Base-by-base conservation (phyloP, 495 filamentous ascomycete species). In the Talaromyces thailandensis region DNA sequence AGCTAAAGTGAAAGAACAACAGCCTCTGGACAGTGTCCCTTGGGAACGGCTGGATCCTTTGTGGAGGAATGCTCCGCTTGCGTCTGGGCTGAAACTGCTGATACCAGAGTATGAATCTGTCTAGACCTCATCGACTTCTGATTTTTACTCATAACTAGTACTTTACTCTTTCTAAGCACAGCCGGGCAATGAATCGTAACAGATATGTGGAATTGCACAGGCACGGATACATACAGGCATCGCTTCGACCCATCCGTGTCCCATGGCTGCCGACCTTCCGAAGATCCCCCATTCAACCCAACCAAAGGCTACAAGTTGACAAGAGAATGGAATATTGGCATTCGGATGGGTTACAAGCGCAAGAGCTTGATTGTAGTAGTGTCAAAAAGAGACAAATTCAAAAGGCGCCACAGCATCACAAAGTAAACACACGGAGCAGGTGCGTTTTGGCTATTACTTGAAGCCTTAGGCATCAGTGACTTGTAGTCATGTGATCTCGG, bases 401-500 rank as follows among this genome's bases (percentile, higher is more conserved):
- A 18, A 23, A 9, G 43, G 5, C 43, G 43, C 43, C 43, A 48
- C 43, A 48, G 43, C 18, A 48, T 18, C 16, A 48, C n/a, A 48
- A 7, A 48, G 43, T 48, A 6, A 6, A n/a, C 40, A 48, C 43
- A 48, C 4, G 9, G 6, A 48, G 21, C 43, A 48, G n/a, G 43
- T 48, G 43, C n/a, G 2, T 48, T 7, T n/a, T 21, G n/a, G 35
- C 14, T 40, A 40, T 1, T 4, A 40, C 14, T 40, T 16, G 14
- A 6, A 2, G 55, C 29, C 55, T 57, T 16, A 57, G 55, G 55
- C 55, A 57, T 29, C 26, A 35, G 45, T 65, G 60, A 64, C 45
- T 25, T 43, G 14, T 25, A 31, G 56, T 64, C 64, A 66, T 52
- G 59, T 62, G 60, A 50, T n/a, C 55, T 69, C 66, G 65, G 55